Conservation (phyloP, 345 rosid genomes). For the Erysimum cheiranthoides region DNA sequence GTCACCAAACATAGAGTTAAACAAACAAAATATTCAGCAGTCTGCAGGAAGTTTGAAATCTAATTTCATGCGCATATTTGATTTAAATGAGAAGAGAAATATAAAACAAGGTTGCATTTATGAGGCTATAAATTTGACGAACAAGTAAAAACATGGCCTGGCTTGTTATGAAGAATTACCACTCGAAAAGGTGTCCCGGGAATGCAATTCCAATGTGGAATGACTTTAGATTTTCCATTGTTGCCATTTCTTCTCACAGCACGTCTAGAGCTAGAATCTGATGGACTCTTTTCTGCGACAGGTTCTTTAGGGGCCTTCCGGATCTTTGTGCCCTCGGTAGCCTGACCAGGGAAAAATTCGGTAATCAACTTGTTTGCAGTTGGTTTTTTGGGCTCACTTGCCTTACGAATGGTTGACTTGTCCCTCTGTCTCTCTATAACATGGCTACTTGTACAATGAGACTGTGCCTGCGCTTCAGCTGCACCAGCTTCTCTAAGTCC, state of each 20-base stretch:
- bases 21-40: neutral
- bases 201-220: conserved; percentile 81
- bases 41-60: neutral
- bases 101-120: neutral
- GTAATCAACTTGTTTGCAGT: conserved; percentile 81
- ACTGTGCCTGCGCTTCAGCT: conserved; percentile 39
- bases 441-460: conserved; percentile 35
- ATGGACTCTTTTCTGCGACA: conserved; percentile 40
- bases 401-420: conserved; percentile 43
- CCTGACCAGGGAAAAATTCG: conserved; percentile 70
- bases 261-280: conserved; percentile 49
- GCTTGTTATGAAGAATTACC: conserved; percentile 53
- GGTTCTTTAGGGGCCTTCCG: conserved; percentile 43
- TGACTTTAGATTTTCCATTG: conserved; percentile 58
- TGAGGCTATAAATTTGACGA: neutral
- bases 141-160: conserved; percentile 10
- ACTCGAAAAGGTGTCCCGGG: conserved; percentile 92
- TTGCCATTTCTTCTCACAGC: conserved; percentile 47
- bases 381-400: conserved; percentile 52
- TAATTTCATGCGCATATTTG: neutral
- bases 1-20: conserved; percentile 16
- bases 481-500: conserved; percentile 53
- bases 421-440: conserved; percentile 48
- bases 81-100: neutral
- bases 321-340: conserved; percentile 48